A percentile compares a stretch with the other conserved stretches of the same genome.
These are phyloP conservation scores for Benincasa hispida DNA, from an alignment of 306 rosid species.

Conservation along the genomic window DNA sequence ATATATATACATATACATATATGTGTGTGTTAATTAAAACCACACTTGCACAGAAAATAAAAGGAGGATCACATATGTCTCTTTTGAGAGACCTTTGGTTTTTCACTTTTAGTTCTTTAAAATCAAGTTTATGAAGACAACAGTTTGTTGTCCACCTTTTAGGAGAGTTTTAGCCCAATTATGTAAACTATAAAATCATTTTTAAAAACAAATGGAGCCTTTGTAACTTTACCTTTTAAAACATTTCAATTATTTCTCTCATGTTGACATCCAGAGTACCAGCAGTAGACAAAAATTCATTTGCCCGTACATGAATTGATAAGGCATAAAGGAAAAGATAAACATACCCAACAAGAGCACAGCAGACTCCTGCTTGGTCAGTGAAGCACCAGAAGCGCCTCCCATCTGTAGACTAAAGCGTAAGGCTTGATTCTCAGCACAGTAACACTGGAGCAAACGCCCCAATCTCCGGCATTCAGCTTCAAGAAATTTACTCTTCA, in stretches of 20 bases:
- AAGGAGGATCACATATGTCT: not conserved
- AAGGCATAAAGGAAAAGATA: not conserved
- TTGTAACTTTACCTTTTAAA: not conserved
- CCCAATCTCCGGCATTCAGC: slow-evolving; percentile 83
- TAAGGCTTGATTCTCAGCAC: slow-evolving; percentile 78
- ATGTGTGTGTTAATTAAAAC: not conserved
- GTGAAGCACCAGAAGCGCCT: slow-evolving; percentile 45
- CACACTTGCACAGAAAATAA: not conserved
- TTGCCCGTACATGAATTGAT: not conserved
- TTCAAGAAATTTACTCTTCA: slow-evolving; percentile 67
- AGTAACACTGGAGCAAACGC: slow-evolving; percentile 71
- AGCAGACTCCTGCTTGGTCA: slow-evolving; percentile 97
- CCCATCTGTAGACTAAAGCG: slow-evolving; percentile 58
- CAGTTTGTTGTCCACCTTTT: not conserved
- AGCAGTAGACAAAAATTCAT: not conserved
- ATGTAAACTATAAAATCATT: no score
- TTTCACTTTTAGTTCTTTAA: no score
- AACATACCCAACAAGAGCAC: slow-evolving; percentile 93
- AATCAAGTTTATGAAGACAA: no score
- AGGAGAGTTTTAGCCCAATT: not conserved
- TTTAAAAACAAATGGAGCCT: not conserved
- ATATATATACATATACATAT: no score
- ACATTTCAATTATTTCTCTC: not conserved
- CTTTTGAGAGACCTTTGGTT: not conserved
- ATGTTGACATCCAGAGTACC: not conserved